phyloP scores from a whole-genome alignment of 768 basidiomycete species.

The Tremella yokohamensis region DNA sequence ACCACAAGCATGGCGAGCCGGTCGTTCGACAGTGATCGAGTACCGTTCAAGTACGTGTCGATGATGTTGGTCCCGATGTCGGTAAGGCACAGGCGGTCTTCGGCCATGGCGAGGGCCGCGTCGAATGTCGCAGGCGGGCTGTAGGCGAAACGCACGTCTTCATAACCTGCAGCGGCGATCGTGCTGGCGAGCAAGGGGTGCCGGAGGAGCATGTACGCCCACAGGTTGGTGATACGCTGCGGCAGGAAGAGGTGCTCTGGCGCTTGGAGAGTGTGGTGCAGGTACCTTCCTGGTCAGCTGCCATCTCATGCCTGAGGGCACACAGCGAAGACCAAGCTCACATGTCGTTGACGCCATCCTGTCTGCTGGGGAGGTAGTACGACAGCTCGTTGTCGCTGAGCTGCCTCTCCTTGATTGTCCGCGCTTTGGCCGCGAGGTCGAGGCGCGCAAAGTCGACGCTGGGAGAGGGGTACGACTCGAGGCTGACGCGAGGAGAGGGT shows the following conservation, averaged over 20 bases:
- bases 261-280: slow-evolving; percentile 67
- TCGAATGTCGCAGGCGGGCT: slow-evolving; percentile 24
- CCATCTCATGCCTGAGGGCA: background rate
- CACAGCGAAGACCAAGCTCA: slow-evolving; percentile 49
- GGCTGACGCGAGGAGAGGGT: background rate
- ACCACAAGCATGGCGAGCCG: slow-evolving; percentile 56
- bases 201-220: slow-evolving; percentile 67
- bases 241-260: slow-evolving; percentile 54
- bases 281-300: slow-evolving; percentile 59
- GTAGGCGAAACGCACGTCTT: slow-evolving; percentile 62
- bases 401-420: slow-evolving; percentile 6
- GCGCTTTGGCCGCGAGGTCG: background rate
- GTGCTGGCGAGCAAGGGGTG: slow-evolving; percentile 70
- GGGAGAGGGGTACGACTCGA: background rate
- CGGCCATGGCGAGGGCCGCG: slow-evolving; percentile 57
- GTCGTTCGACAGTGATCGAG: slow-evolving; percentile 66
- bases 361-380: slow-evolving; percentile 75
- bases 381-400: slow-evolving; percentile 74
- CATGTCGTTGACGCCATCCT: slow-evolving; percentile 78
- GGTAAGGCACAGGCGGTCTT: slow-evolving; percentile 22
- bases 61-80: slow-evolving; percentile 53
- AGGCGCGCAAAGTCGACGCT: slow-evolving; percentile 1
- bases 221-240: slow-evolving; percentile 58
- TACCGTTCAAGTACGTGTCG: slow-evolving; percentile 70
- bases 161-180: slow-evolving; percentile 56